Evolutionary conservation across 2,329 filamentous ascomycete species (phyloP), one percentile per base, ranked within the genome.

Genomic region (Colletotrichum salicis): DNA sequence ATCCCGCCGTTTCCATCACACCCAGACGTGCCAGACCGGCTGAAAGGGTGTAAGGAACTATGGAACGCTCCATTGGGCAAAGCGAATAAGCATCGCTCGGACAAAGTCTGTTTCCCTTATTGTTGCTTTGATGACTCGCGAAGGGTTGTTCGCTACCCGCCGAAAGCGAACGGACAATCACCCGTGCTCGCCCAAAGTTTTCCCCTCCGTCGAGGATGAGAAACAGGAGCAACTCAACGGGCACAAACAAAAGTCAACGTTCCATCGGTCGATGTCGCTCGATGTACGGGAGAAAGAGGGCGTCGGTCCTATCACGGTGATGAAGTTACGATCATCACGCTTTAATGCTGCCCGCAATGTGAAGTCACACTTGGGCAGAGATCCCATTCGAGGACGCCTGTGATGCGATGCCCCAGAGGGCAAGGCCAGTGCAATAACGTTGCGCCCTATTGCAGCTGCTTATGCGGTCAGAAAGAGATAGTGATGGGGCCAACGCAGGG

Each of bases 371-470:
- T 27, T 24, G 31, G 57, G 45, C 54, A 63, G 58, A 70, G 56
- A 57, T 63, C 56, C 70, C 70, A 72, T 72, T 71, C 61, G 70
- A 66, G 61, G 67, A 61, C 12, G 48, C 15, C 60, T 52, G 70
- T 71, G 56, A 71, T 58, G 55, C 51, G 60, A 55, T 60, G 24
- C 59, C 48, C 22, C 48, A 27, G 33, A 54, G 52, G 22, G 35
- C 19, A 61, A 27, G 57, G 51, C 56, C 31, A 37, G 58, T 59
- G 70, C 61, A 27, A 71, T 58, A 62, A 35, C 41, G 60, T 67
- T 57, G 24, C 24, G 67, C n/a, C 70, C 61, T 63, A 71, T 71
- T 72, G 62, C 70, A 72, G 70, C 61, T 56, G 31, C 54, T 45
- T 45, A 64, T 61, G 65, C 70, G 70, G 70, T 70, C 65, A 72